A percentile compares a stretch with the other conserved stretches of the same genome.
These are phyloP conservation scores for Solanum hybrid DNA, from an alignment of 305 asterid genomes.

Conservation along the genomic window DNA sequence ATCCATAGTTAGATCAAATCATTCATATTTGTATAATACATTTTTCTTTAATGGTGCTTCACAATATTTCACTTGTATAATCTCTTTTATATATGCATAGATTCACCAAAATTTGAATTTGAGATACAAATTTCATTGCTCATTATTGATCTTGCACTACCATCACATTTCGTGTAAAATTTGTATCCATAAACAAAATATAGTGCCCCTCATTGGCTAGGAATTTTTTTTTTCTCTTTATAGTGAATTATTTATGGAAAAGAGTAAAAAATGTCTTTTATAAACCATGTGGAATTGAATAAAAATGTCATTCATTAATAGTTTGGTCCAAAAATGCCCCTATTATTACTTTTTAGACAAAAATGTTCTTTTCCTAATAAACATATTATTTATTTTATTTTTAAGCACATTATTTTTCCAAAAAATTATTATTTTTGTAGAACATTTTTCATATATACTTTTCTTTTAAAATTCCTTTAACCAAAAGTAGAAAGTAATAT, in stretches of 20 bases:
- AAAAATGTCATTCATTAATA: too few species aligned
- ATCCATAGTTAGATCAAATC: not conserved
- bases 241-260: not conserved
- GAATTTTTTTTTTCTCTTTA: not conserved
- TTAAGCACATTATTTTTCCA: not conserved
- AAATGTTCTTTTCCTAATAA: not conserved
- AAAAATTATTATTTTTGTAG: not conserved
- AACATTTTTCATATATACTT: too few species aligned
- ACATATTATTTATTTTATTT: too few species aligned
- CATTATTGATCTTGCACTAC: not conserved
- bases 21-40: not conserved
- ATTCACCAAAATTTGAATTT: not conserved
- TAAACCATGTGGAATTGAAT: not conserved
- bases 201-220: not conserved
- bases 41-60: not conserved
- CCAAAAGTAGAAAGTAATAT: not conserved
- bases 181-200: not conserved
- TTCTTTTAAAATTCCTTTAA: not conserved
- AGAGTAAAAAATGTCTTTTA: not conserved
- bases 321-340: not conserved
- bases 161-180: not conserved
- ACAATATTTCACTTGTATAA: not conserved
- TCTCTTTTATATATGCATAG: not conserved
- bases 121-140: not conserved
- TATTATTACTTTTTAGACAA: not conserved